Conservation (phyloP, 2,329 filamentous ascomycete genomes). For the Cladophialophora immunda region DNA sequence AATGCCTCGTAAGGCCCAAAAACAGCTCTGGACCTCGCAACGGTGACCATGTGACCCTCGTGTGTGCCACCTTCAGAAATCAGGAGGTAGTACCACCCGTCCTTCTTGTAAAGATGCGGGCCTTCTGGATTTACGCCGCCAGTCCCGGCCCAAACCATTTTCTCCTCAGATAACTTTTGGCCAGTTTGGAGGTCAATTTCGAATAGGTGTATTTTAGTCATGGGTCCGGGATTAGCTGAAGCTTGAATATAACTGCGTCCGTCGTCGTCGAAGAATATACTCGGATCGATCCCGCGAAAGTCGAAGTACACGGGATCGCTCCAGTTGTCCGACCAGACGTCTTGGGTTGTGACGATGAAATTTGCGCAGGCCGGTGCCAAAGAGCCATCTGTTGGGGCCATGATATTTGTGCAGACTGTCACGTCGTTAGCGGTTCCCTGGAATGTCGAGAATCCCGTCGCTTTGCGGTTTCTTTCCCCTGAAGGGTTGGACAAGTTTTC, state of each 20-base stretch:
- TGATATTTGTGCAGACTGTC: constrained; percentile 50
- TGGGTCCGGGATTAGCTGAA: constrained; percentile 49
- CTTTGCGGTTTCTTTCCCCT: constrained; percentile 18
- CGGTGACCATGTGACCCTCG: constrained; percentile 39
- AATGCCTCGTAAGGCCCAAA: constrained; percentile 71
- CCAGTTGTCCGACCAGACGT: constrained; percentile 63
- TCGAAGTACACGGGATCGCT: constrained; percentile 65
- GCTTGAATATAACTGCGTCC: constrained; percentile 60
- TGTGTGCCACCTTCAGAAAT: constrained; percentile 64
- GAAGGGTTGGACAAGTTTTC: too few relatives aligned
- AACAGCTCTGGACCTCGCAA: constrained; percentile 55
- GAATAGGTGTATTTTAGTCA: constrained; percentile 26
- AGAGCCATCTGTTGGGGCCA: constrained; percentile 55
- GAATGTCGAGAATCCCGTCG: neutral
- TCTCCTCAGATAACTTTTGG: constrained; percentile 63
- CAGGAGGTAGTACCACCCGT: constrained; percentile 62
- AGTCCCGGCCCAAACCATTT: constrained; percentile 69
- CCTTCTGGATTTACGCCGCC: constrained; percentile 58
- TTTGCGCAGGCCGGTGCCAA: constrained; percentile 58
- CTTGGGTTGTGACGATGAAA: constrained; percentile 62
- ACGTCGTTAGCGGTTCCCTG: neutral
- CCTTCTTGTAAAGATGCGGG: constrained; percentile 62
- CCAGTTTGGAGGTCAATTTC: constrained; percentile 43
- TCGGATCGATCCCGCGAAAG: constrained; percentile 63
- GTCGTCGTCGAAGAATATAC: constrained; percentile 63